A percentile compares a stretch with the other conserved stretches of the same genome.
Evolutionary conservation across 2,329 filamentous ascomycete genomes (phyloP).

Genomic region (Colletotrichum australisinense): DNA sequence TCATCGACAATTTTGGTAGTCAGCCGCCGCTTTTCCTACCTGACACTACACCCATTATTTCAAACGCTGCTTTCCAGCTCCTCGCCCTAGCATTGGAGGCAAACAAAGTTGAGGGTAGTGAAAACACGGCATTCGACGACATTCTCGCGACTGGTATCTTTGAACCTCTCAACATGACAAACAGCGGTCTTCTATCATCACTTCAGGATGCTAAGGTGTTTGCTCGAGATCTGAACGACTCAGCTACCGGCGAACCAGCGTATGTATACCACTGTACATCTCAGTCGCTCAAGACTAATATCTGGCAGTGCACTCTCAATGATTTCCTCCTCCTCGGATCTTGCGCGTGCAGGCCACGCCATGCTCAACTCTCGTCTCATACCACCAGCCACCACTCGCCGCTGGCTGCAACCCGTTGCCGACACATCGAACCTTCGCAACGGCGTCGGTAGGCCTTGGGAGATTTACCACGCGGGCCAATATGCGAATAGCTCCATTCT

Average conservation of each 20-base stretch:
- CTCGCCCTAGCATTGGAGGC: slow-evolving; percentile 38
- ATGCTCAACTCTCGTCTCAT: slow-evolving; percentile 41
- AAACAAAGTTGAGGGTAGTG: neutral
- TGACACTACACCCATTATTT: slow-evolving; percentile 40
- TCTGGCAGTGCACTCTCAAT: slow-evolving; percentile 34
- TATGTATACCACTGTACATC: slow-evolving; percentile 1
- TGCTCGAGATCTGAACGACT: slow-evolving; percentile 30
- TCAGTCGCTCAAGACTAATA: neutral
- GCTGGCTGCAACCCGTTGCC: slow-evolving; percentile 44
- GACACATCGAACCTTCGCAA: slow-evolving; percentile 49
- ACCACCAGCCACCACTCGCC: slow-evolving; percentile 39
- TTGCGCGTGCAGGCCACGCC: slow-evolving; percentile 37
- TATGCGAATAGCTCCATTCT: slow-evolving; percentile 39
- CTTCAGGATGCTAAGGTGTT: slow-evolving; percentile 12
- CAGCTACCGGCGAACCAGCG: slow-evolving; percentile 36
- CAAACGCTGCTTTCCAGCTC: slow-evolving; percentile 41
- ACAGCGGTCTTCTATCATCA: slow-evolving; percentile 26
- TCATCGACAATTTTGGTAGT: slow-evolving; percentile 30
- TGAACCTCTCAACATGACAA: slow-evolving; percentile 37
- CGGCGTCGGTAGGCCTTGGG: slow-evolving; percentile 47
- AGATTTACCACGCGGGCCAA: slow-evolving; percentile 44
- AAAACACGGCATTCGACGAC: neutral
- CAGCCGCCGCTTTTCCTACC: slow-evolving; percentile 38
- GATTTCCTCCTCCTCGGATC: slow-evolving; percentile 37
- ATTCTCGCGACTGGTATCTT: slow-evolving; percentile 29